Base-by-base conservation (phyloP, 257 asterid species). In the Solanum gandarillasii region DNA sequence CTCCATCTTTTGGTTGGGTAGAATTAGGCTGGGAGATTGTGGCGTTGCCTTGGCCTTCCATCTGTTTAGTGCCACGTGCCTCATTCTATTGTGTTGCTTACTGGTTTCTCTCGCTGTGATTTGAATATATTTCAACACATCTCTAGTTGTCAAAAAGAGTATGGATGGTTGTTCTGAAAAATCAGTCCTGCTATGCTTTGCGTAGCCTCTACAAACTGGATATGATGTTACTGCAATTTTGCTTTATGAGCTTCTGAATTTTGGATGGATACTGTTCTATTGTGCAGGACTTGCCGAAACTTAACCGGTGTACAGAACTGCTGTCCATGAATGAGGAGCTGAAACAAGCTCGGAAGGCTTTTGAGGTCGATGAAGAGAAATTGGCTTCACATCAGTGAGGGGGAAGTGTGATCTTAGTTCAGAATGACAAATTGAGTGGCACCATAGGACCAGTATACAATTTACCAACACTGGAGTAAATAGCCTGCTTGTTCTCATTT, bases 341-440 rank as follows among this genome's bases (percentile, higher is more conserved):
- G 89, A 95, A 97, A 91, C 98, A 95, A 90, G 98, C 98, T 18
- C 94, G 98, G 89, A 95, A 94, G 87, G 95, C 95, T 55, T 95
- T 95, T 9, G 96, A 94, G 81, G 94, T 93, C 12, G 98, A 95
- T 76, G 98, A 95, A 90, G 99, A 97, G 92, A 95, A 94, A 90
- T 88, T 96, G 86, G 96, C 94, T 12, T 84, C 95, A 55, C 68
- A 86, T 83, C 98, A 94, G 89, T 94, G 90, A 94, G 68, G 34
- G 41, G 65, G 10, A 20, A 39, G 48, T 18, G 14, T 65, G 48
- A 67, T 68, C 82, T 71, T 16, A 65, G 14, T 46, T 38, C 38
- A 85, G 60, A 43, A 2, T 39, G 27, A 3, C 29, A 18, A 18
- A 38, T 38, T 18, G 38, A 46, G 85, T 29, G 39, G 85, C 68